phyloP scores from a whole-genome alignment of 2,329 filamentous ascomycete species.

The Fusarium pilosicola region DNA sequence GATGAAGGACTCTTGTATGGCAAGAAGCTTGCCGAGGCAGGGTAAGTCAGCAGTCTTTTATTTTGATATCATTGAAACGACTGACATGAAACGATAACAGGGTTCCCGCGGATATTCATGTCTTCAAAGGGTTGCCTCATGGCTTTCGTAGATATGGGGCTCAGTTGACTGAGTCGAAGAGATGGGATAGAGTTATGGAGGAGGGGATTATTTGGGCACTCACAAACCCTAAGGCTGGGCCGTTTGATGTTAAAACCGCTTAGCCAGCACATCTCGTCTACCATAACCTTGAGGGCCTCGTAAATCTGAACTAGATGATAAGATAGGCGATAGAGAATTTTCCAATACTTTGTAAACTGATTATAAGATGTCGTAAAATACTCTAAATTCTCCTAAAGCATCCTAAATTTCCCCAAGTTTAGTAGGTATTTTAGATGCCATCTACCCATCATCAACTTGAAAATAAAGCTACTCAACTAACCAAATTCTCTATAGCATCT shows the following conservation, averaged over 20 bases:
- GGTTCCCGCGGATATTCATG: slow-evolving; percentile 58
- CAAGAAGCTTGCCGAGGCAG: slow-evolving; percentile 55
- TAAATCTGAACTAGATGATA: no score
- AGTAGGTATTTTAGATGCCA: rapidly evolving
- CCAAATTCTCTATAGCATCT: background rate
- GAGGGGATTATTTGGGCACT: slow-evolving; percentile 56
- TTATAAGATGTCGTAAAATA: no score
- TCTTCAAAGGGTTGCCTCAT: slow-evolving; percentile 65
- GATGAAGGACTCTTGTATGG: slow-evolving; percentile 61
- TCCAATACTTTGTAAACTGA: background rate
- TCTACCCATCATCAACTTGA: background rate
- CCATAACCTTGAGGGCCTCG: rapidly evolving
- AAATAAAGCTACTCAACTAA: no score
- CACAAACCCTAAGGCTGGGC: slow-evolving; percentile 45
- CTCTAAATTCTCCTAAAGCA: background rate
- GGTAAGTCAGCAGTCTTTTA: slow-evolving; percentile 45
- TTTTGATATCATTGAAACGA: rapidly evolving
- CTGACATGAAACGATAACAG: slow-evolving; percentile 35
- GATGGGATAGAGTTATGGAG: slow-evolving; percentile 56
- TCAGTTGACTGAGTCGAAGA: slow-evolving; percentile 48
- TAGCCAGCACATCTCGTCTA: background rate
- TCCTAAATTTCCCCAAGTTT: rapidly evolving
- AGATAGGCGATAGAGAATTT: rapidly evolving
- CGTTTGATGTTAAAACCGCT: slow-evolving; percentile 28
- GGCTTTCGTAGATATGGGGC: slow-evolving; percentile 56